Evolutionary conservation across 768 basidiomycete genomes (phyloP), one percentile per base, ranked within the genome.

Genomic region (Russula lepida): DNA sequence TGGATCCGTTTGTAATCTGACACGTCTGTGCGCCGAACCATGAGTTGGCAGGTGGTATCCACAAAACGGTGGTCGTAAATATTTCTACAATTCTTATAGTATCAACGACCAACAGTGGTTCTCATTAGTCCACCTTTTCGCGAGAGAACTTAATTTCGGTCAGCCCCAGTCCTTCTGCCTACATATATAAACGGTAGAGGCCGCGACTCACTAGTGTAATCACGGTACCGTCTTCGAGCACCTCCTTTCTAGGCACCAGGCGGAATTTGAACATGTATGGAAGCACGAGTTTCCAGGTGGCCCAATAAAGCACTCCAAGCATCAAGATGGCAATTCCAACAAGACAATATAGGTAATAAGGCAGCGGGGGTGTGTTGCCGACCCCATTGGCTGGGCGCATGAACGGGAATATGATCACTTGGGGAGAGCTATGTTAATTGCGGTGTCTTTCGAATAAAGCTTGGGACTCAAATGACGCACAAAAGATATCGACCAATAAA

Each of bases 321-420:
- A 74, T 52, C 71, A 82, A 71, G 59, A 83, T 70, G 0, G 66
- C 78, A 56, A 82, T 83, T 0, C 79, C 81, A 1, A 83, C 78
- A 6, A 82, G 71, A 63, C 79, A 80, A 66, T 83, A 83, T 77
- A 83, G 65, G 67, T 83, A 84, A 60, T 84, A 84, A 3, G 83
- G 81, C 37, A 84, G 66, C 12, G 84, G 81, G 12, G 82, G 82
- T 0, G 83, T 83, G 64, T 85, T 82, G 13, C 83, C 84, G 0
- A 80, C 75, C 19, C 77, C 74, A 62, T 80, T 80, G 0, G 80
- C 73, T 3, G 84, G 84, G 25, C 65, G 77, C 5, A 84, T 53
- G 74, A 83, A 85, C 0, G 84, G 84, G 1, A 78, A 78, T 11
- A 84, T 66, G 4, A 85, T 72, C 8, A 85, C 83, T 79, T 21